These are phyloP conservation scores for Lyophyllum semitale DNA, from an alignment of 768 basidiomycete genomes.

Conservation along the genomic window DNA sequence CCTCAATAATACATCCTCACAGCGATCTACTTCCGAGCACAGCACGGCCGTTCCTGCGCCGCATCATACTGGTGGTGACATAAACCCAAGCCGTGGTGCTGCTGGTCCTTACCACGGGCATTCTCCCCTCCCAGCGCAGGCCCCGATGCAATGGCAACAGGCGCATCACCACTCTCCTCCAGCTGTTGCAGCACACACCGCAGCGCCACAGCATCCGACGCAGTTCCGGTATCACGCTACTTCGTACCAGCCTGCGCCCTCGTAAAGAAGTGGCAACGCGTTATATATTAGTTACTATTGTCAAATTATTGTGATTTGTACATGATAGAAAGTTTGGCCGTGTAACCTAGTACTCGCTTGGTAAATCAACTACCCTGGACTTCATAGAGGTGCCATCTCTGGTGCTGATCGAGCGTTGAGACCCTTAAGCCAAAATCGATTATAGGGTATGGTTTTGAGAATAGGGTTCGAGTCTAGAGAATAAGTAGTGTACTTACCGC, in stretches of 20 bases:
- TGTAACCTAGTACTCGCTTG: too few relatives aligned
- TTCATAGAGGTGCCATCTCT: too few relatives aligned
- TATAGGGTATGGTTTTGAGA: too few relatives aligned
- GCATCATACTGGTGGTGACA: slow-evolving; percentile 20
- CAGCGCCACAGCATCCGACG: slow-evolving; percentile 8
- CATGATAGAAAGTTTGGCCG: not conserved
- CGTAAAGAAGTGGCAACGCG: slow-evolving; percentile 17
- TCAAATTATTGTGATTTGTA: slow-evolving; percentile 12
- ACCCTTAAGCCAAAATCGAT: too few relatives aligned
- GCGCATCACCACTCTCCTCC: slow-evolving; percentile 23
- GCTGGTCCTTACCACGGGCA: not conserved
- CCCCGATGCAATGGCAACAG: slow-evolving; percentile 10
- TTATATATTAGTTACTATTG: slow-evolving; percentile 8
- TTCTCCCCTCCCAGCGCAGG: not conserved
- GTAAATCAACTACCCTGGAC: too few relatives aligned
- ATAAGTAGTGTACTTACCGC: too few relatives aligned
- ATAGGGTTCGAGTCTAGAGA: too few relatives aligned
- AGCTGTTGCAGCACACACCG: slow-evolving; percentile 5
- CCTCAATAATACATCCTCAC: slow-evolving; percentile 19
- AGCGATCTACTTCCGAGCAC: slow-evolving; percentile 14
- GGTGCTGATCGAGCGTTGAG: too few relatives aligned
- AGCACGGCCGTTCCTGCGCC: not conserved
- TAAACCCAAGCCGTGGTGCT: slow-evolving; percentile 5
- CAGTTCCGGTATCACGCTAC: slow-evolving; percentile 34
- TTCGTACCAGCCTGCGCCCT: slow-evolving; percentile 28